Evolutionary conservation across 2,329 filamentous ascomycete species (phyloP).

Genomic region (Daldinia sp.): DNA sequence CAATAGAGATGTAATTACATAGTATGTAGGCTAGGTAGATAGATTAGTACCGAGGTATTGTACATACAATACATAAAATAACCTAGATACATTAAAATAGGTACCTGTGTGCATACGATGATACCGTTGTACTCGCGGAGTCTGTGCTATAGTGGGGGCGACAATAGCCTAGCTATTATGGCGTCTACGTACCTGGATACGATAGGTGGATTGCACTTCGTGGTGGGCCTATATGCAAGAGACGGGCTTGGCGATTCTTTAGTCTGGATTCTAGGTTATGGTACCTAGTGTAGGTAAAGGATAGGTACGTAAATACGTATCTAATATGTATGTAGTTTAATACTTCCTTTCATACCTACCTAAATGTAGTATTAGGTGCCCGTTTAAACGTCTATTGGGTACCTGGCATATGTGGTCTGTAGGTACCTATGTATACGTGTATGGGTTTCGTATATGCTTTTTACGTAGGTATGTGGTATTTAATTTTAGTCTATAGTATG

Average conservation of each 20-base stretch:
- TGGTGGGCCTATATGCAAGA: constrained; percentile 37
- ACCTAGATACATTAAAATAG: not conserved
- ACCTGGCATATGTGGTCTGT: too few relatives aligned
- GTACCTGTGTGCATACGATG: not conserved
- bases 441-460: too few relatives aligned
- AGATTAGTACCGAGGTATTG: not conserved
- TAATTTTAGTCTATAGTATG: too few relatives aligned
- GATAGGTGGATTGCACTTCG: constrained; percentile 29
- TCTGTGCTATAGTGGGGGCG: constrained; percentile 24
- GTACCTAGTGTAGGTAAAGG: constrained; percentile 27
- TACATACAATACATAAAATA: not conserved
- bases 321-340: not conserved
- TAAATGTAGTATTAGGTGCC: too few relatives aligned
- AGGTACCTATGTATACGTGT: too few relatives aligned
- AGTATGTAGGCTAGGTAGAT: too few relatives aligned
- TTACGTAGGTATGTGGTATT: not conserved
- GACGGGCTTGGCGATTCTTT: constrained; percentile 43
- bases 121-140: constrained; percentile 27
- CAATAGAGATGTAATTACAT: too few relatives aligned
- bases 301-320: not conserved
- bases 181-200: constrained; percentile 25
- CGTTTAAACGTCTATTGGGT: too few relatives aligned
- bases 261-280: constrained; percentile 38
- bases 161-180: constrained; percentile 26
- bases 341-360: too few relatives aligned